phyloP scores from a whole-genome alignment of 805 yeast species.

The Yarrowia porcina region DNA sequence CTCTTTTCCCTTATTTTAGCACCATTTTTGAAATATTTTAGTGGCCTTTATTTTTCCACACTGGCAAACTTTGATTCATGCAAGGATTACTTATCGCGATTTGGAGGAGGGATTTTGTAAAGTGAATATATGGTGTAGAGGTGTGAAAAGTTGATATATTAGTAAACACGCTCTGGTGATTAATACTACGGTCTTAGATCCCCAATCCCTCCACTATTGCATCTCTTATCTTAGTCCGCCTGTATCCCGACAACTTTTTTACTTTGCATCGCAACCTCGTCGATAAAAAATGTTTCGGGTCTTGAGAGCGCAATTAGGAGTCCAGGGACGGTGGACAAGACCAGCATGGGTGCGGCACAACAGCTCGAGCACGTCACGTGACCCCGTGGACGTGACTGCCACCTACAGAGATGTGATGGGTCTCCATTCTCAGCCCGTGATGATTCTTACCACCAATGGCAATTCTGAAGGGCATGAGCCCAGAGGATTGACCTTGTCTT shows the following conservation, averaged over 20 bases:
- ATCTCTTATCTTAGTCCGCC: too few relatives aligned
- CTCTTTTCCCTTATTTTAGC: too few relatives aligned
- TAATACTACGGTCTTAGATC: background rate
- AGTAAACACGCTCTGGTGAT: background rate
- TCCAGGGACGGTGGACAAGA: too few relatives aligned
- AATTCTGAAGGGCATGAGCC: slow-evolving; percentile 29
- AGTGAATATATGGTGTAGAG: too few relatives aligned
- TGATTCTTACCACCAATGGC: slow-evolving; percentile 55
- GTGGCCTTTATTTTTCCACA: too few relatives aligned
- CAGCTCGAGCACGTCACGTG: background rate
- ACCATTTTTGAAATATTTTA: too few relatives aligned
- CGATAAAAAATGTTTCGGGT: background rate
- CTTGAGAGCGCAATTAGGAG: background rate
- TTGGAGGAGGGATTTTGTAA: background rate
- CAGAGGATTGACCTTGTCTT: slow-evolving; percentile 78
- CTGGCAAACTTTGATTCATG: background rate
- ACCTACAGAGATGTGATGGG: slow-evolving; percentile 45
- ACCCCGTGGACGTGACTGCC: background rate
- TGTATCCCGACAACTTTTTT: too few relatives aligned
- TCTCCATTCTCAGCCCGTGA: slow-evolving; percentile 51
- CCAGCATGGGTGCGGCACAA: background rate
- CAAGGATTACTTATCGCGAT: background rate
- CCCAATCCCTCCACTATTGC: background rate
- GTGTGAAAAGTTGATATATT: background rate
- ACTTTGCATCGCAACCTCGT: background rate